Base-by-base conservation (phyloP, 2,329 filamentous ascomycete genomes). In the Cryphonectria parasitica region DNA sequence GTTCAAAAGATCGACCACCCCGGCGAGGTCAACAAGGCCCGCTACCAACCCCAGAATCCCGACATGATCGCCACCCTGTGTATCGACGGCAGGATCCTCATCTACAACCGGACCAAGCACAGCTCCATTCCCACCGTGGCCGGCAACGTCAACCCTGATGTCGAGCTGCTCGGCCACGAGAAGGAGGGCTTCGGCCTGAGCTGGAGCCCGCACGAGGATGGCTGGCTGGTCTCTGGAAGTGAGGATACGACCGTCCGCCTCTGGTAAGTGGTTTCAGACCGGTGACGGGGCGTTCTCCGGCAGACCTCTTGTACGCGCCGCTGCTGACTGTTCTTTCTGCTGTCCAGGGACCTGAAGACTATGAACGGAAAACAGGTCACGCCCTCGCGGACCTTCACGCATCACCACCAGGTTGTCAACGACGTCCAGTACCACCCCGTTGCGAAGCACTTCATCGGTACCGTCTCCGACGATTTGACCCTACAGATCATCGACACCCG, bases 81-180 rank as follows among this genome's bases (percentile, higher is more conserved):
- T 74, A 89, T 93, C 10, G 93, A 98, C 79, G 92, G 93, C 73
- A 91, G 90, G 75, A 92, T 98, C 58, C 90, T 98, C 79, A 90
- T 99, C 75, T 99, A 97, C 83, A 96, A 99, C 83, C 91, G 95
- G 75, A 97, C 95, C 67, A 98, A 98, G 86, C 95, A 98, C 80
- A 91, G 91, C 64, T 89, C 91, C 69, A 56, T 62, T 49, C 65
- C 66, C 31, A 85, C 91, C 73, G 94, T 95, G 10, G 88, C 90
- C 36, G 91, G 91, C 72, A 89, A 86, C 67, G 87, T 94, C 69
- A 93, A 91, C 76, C 91, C 94, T 36, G 93, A 98, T 78, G 90
- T 97, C 70, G 92, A 93, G 78, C 88, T 98, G 36, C 83, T 92
- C 60, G 96, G 96, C 3, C 96, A 99, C 81, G 90, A 88, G 71